Evolutionary conservation across 2,329 filamentous ascomycete species (phyloP).

Genomic region (Pleoardoris graminearum): DNA sequence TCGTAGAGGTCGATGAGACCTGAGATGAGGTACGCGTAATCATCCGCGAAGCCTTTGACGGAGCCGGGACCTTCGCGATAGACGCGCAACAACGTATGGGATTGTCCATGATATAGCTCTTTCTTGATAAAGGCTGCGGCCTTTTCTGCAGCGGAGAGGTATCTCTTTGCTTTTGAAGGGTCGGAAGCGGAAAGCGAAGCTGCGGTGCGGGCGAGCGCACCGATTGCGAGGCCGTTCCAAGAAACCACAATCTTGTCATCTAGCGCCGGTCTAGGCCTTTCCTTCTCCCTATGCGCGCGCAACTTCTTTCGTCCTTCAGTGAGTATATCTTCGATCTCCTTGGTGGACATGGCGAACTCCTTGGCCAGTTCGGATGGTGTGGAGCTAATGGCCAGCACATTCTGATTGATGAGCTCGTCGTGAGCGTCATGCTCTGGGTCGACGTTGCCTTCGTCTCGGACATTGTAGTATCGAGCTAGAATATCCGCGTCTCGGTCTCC

Average conservation of each 20-base stretch:
- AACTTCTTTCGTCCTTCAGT: slow-evolving; percentile 69
- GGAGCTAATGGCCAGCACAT: slow-evolving; percentile 75
- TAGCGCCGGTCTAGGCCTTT: slow-evolving; percentile 74
- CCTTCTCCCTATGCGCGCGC: slow-evolving; percentile 69
- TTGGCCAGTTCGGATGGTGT: slow-evolving; percentile 70
- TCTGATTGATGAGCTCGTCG: slow-evolving; percentile 93
- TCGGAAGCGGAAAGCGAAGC: slow-evolving; percentile 66
- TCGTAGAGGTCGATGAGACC: slow-evolving; percentile 85
- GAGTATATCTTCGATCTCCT: slow-evolving; percentile 70
- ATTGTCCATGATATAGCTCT: slow-evolving; percentile 69
- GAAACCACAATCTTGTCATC: slow-evolving; percentile 87
- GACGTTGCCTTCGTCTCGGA: slow-evolving; percentile 84
- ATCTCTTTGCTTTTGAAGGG: slow-evolving; percentile 61
- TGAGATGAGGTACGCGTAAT: slow-evolving; percentile 87
- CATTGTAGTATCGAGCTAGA: slow-evolving; percentile 81
- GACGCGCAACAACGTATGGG: slow-evolving; percentile 70
- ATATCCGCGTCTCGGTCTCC: slow-evolving; percentile 70
- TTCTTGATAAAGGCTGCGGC: slow-evolving; percentile 73
- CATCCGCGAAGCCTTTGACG: slow-evolving; percentile 81
- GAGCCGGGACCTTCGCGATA: slow-evolving; percentile 70
- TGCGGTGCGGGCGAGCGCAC: slow-evolving; percentile 76
- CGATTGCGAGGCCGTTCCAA: slow-evolving; percentile 88
- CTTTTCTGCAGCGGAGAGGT: slow-evolving; percentile 66
- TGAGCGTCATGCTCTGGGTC: slow-evolving; percentile 80
- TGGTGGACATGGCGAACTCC: slow-evolving; percentile 72